Evolutionary conservation across 2,329 filamentous ascomycete genomes (phyloP).

Genomic region (Talaromyces sp.): DNA sequence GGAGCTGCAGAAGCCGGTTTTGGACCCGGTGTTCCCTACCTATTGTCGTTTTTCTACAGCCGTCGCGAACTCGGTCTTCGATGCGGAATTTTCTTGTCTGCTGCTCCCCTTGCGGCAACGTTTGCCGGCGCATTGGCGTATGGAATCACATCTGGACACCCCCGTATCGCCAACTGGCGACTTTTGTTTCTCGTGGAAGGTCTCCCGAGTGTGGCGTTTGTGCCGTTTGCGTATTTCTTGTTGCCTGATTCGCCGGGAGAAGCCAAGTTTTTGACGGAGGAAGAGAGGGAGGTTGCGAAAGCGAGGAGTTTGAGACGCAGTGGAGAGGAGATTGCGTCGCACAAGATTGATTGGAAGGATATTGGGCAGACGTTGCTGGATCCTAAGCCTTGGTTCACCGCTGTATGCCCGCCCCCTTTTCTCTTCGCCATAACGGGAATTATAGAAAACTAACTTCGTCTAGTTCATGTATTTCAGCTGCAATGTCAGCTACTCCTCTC

Average conservation of each 20-base stretch:
- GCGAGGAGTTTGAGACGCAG: slow-evolving; percentile 55
- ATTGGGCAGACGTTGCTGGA: slow-evolving; percentile 47
- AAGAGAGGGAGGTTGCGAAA: slow-evolving; percentile 59
- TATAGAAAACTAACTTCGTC: background rate
- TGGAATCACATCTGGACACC: slow-evolving; percentile 61
- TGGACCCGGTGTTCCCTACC: slow-evolving; percentile 49
- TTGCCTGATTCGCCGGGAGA: slow-evolving; percentile 55
- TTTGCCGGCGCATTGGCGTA: slow-evolving; percentile 71
- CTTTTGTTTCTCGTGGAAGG: slow-evolving; percentile 66
- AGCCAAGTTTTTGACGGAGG: slow-evolving; percentile 55
- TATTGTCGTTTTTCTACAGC: slow-evolving; percentile 60
- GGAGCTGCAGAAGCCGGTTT: slow-evolving; percentile 49
- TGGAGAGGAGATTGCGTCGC: slow-evolving; percentile 46
- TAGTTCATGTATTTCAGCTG: slow-evolving; percentile 59
- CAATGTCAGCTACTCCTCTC: slow-evolving; percentile 64
- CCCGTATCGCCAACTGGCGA: slow-evolving; percentile 62
- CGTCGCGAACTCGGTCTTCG: slow-evolving; percentile 57
- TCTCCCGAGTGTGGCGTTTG: slow-evolving; percentile 57
- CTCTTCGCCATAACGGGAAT: background rate
- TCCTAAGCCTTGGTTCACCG: slow-evolving; percentile 50
- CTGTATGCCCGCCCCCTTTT: slow-evolving; percentile 31
- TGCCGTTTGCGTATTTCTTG: slow-evolving; percentile 55
- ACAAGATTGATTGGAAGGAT: slow-evolving; percentile 49
- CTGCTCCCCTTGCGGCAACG: slow-evolving; percentile 70
- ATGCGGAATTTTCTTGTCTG: slow-evolving; percentile 55